Conservation (phyloP, 2,329 filamentous ascomycete species). For the Ascochyta rabiei region DNA sequence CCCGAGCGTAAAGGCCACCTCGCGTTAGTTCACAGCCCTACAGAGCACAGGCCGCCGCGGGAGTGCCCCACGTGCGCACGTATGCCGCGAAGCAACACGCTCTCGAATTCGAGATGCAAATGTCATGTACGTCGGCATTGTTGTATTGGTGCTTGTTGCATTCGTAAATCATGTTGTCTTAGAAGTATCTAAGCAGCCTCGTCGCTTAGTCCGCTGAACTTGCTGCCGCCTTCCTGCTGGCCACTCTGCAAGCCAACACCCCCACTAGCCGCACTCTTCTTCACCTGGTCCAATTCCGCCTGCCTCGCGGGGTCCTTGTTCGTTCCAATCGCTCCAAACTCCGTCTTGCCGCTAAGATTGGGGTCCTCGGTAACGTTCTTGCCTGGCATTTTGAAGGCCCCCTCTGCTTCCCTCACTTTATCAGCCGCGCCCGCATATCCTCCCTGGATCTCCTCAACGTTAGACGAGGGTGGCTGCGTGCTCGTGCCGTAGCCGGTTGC, state of each 20-base stretch:
- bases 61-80: slow-evolving; percentile 8
- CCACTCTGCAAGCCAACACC: slow-evolving; percentile 32
- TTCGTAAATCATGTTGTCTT: not conserved
- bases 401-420: slow-evolving; percentile 32
- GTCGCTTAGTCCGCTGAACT: slow-evolving; percentile 30
- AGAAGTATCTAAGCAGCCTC: not conserved
- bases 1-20: slow-evolving; percentile 43
- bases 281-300: slow-evolving; percentile 51
- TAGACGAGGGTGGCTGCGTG: not conserved
- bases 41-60: slow-evolving; percentile 8
- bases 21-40: slow-evolving; percentile 29
- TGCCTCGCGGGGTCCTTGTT: slow-evolving; percentile 61
- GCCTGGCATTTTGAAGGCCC: slow-evolving; percentile 56
- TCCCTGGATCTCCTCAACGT: slow-evolving; percentile 26
- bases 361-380: slow-evolving; percentile 57
- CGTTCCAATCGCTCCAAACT: slow-evolving; percentile 56
- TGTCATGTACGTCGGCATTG: too few relatives aligned
- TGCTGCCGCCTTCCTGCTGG: slow-evolving; percentile 25
- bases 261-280: slow-evolving; percentile 39
- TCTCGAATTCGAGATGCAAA: not conserved
- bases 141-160: not conserved
- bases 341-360: slow-evolving; percentile 27
- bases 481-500: slow-evolving; percentile 27
- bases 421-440: slow-evolving; percentile 43
- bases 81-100: not conserved